Base-by-base conservation (phyloP, 1,284 basidiomycete genomes). In the Amylostereum areolatum region DNA sequence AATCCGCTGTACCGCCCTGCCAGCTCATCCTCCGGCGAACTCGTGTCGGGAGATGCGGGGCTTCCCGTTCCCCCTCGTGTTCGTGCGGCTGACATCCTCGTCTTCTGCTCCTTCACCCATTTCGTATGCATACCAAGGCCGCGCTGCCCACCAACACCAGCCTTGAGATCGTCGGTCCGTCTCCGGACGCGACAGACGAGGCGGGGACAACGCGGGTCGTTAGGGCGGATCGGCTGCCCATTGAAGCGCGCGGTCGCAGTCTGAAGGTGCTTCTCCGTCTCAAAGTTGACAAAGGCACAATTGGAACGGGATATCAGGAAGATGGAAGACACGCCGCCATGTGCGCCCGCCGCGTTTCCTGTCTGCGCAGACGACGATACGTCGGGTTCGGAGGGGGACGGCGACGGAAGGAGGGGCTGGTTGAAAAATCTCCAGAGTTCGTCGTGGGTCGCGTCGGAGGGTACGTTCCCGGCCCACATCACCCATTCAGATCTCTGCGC, bases 401-500 rank as follows among this genome's bases (percentile, higher is more conserved):
- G 49, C 45, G 48, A 55, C 40, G 33, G 56, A 47, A 30, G 41
- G 12, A 57, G 55, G 5, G 68, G 58, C 45, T 68, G 67, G 48
- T 77, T 85, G 70, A 98, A 96, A 63, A 95, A 94, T 3, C 74
- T 72, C 88, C 87, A 92, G 2, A 97, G 74, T 65, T 97, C 95
- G 58, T 93, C 86, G 53, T 93, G 81, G 0, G 83, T 85, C 4
- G 92, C 84, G 59, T 97, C 91, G 9, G 77, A 75, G 1, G 92
- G 89, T 3, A 95, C 85, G 58, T 95, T 96, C 8, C 92, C 92
- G 12, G 82, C 82, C 96, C 95, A 97, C 89, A 97, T 92, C 2
- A 96, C 94, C 87, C 86, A 95, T 55, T 94, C 91, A 24, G 90
- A 92, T 9, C 92, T 79, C 45, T 87, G 76, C 5, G 80, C 68